Percentiles rank a stretch among this genome's conserved stretches.
Evolutionary conservation across 2,329 filamentous ascomycete species (phyloP).

Genomic region (Ophiobolus disseminans): DNA sequence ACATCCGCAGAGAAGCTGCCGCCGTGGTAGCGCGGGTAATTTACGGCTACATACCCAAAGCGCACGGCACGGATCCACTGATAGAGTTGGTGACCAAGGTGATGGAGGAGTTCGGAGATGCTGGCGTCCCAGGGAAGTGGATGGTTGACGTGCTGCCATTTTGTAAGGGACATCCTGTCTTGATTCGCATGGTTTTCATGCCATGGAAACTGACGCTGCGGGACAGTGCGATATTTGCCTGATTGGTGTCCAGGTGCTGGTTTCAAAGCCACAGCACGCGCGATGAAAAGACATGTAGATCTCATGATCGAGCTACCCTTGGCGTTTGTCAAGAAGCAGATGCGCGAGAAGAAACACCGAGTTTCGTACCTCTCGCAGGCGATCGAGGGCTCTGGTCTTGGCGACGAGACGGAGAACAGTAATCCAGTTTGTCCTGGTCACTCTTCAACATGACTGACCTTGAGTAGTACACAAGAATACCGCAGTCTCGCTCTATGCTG

Average conservation of each 20-base stretch:
- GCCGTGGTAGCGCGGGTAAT: conserved; percentile 36
- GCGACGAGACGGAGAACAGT: conserved; percentile 39
- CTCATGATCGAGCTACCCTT: conserved; percentile 51
- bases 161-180: conserved; percentile 44
- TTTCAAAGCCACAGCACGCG: conserved; percentile 53
- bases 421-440: no score
- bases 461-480: conserved; percentile 53
- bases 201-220: background rate
- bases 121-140: conserved; percentile 53
- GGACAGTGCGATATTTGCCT: conserved; percentile 50
- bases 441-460: no score
- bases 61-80: conserved; percentile 52
- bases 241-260: conserved; percentile 56
- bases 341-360: conserved; percentile 36
- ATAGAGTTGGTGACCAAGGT: conserved; percentile 52
- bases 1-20: conserved; percentile 35
- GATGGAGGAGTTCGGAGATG: conserved; percentile 51
- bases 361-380: conserved; percentile 53
- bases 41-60: conserved; percentile 55
- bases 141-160: conserved; percentile 57
- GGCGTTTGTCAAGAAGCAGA: conserved; percentile 52
- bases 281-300: conserved; percentile 42
- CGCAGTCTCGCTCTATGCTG: conserved; percentile 52
- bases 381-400: conserved; percentile 42
- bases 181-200: no score